Conservation (phyloP, 352 stramenopile genomes). For the Halophytophthora batemanensis region DNA sequence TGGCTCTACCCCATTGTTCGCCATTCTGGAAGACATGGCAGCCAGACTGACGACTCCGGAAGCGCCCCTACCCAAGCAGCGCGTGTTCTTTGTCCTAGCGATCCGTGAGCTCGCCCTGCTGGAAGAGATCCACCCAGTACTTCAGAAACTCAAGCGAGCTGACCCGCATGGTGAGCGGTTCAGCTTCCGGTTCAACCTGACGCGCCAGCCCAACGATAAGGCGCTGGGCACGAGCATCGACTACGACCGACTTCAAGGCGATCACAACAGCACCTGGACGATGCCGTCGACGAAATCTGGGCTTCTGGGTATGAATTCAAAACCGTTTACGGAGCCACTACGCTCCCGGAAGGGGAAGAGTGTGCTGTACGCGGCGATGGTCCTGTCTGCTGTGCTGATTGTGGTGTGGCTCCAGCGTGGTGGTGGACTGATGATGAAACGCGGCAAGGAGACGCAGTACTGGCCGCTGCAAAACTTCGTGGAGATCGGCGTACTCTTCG, state of each 20-base stretch:
- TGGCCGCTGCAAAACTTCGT: slow-evolving; percentile 52
- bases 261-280: not conserved
- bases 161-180: slow-evolving; percentile 24
- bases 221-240: slow-evolving; percentile 26
- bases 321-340: slow-evolving; percentile 35
- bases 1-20: slow-evolving; percentile 48
- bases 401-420: slow-evolving; percentile 37
- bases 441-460: slow-evolving; percentile 32
- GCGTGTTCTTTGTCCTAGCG: slow-evolving; percentile 37
- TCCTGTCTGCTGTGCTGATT: slow-evolving; percentile 19
- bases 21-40: slow-evolving; percentile 51
- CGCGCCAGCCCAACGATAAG: slow-evolving; percentile 15
- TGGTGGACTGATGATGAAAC: slow-evolving; percentile 28
- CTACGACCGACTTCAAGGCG: slow-evolving; percentile 17
- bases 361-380: slow-evolving; percentile 25
- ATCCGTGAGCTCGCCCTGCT: slow-evolving; percentile 40
- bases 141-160: slow-evolving; percentile 23
- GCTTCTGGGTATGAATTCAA: slow-evolving; percentile 5
- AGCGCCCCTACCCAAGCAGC: slow-evolving; percentile 14
- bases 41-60: slow-evolving; percentile 12
- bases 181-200: slow-evolving; percentile 31
- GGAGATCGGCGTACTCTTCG: slow-evolving; percentile 35
- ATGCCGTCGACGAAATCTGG: not conserved
- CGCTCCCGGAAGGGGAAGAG: slow-evolving; percentile 23
- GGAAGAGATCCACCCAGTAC: slow-evolving; percentile 35